Evolutionary conservation across 176 grass and related monocot species (phyloP).

Genomic region (Aegilops tauschii): DNA sequence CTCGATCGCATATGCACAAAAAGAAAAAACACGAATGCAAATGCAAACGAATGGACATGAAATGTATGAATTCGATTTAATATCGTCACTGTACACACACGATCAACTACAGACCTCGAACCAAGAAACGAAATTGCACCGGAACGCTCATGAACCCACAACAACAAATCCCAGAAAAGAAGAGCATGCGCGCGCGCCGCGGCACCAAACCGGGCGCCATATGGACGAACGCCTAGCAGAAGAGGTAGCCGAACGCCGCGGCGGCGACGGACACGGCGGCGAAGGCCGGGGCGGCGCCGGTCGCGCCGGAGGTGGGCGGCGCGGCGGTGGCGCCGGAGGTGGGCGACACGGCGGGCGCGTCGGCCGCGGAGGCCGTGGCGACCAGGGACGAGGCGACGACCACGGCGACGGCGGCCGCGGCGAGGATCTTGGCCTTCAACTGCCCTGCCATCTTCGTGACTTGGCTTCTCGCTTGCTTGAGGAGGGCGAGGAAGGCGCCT

Average conservation of each 20-base stretch:
- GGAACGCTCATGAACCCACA: neutral
- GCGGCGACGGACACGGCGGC: slow-evolving; percentile 8
- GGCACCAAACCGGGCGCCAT: neutral
- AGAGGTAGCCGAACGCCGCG: slow-evolving; percentile 32
- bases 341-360: slow-evolving; percentile 20
- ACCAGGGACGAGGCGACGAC: slow-evolving; percentile 37
- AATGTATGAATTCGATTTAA: neutral
- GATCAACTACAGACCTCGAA: neutral
- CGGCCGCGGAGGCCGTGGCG: slow-evolving; percentile 20
- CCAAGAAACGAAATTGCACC: neutral
- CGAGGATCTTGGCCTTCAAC: slow-evolving; percentile 44
- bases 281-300: slow-evolving; percentile 10
- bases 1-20: too few relatives aligned
- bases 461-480: neutral
- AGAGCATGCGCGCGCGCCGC: neutral
- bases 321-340: slow-evolving; percentile 15
- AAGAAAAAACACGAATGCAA: neutral
- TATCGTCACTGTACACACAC: neutral
- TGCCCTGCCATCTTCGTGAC: slow-evolving; percentile 16
- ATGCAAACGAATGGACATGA: neutral
- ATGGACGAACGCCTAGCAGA: slow-evolving; percentile 16
- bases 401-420: slow-evolving; percentile 2
- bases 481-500: neutral
- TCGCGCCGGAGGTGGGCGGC: neutral
- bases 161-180: neutral